Base-by-base conservation (phyloP, 2,329 filamentous ascomycete species). In the Penicillium sp. region DNA sequence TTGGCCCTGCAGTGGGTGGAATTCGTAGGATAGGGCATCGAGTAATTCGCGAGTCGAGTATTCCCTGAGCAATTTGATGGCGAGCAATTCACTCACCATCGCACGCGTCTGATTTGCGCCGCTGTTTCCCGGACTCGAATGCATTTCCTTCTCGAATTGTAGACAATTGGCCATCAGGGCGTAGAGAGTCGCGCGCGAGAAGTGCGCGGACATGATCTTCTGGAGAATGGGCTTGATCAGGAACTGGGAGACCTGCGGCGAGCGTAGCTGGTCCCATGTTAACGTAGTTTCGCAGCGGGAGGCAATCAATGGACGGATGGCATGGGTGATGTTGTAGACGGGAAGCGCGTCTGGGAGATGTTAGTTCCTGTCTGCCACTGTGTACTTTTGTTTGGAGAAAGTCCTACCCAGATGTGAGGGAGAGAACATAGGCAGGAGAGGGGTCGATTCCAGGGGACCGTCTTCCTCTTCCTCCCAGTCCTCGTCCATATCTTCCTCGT, bases 211-310 rank as follows among this genome's bases (percentile, higher is more conserved):
- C 56, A 88, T 86, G 59, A 97, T 92, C 71, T 93, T 88, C 70
- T 94, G 89, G 73, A 94, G 91, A 79, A 97, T 94, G 2, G 93
- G 93, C 78, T 97, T 97, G 69, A 97, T 84, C 34, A 97, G 82
- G 71, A 97, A 97, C 69, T 96, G 92, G 14, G 92, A 96, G 53
- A 97, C 88, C 71, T 97, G 93, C 3, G 93, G 93, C n/a, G 92
- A 96, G 59, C 92, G 86, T 58, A 97, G 80, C 72, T 97, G 93
- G 60, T 97, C 93, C 92, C 92, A 97, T 14, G 91, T 88, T 47
- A 97, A 77, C 0, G 91, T 93, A 1, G 92, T 97, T 77, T 97
- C 93, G 73, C 91, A 96, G 68, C 89, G 86, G 55, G 90, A 82
- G 61, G 90, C 84, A 56, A 97, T 87, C 53, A 97, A 82, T 49